Evolutionary conservation across 73 alveolate species (phyloP).

Genomic region (Paramecium sexaurelia): DNA sequence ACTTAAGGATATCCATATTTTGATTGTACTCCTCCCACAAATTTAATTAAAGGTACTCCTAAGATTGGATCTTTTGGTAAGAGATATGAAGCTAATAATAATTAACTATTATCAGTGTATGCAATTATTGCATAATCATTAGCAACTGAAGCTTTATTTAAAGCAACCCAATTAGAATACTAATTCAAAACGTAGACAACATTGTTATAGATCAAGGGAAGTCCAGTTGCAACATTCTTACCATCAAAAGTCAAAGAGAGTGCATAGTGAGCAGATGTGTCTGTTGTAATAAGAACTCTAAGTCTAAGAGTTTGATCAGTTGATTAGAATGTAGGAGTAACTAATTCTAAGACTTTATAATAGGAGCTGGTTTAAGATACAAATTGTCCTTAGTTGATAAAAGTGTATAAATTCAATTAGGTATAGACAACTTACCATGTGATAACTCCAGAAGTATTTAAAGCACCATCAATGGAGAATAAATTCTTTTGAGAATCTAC

Average conservation of each 20-base stretch:
- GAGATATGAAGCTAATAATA: not conserved
- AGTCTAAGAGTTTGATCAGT: not conserved
- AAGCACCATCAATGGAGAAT: not conserved
- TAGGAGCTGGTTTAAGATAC: not conserved
- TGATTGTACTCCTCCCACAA: not conserved
- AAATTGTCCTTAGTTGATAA: not conserved
- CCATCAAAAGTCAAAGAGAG: not conserved
- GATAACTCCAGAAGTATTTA: not conserved
- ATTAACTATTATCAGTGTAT: not conserved
- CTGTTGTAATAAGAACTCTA: not conserved
- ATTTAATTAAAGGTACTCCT: not conserved
- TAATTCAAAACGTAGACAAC: not conserved
- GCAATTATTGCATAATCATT: slow-evolving; percentile 38
- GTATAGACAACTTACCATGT: not conserved
- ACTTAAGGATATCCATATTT: slow-evolving; percentile 36
- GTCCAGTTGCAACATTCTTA: not conserved
- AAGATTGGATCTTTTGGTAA: not conserved
- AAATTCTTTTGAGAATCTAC: not conserved
- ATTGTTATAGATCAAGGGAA: not conserved
- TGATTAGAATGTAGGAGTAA: not conserved
- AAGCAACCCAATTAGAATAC: slow-evolving; percentile 5
- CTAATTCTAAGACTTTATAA: not conserved
- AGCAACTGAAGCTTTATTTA: not conserved
- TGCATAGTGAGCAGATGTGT: not conserved
- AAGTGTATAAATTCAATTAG: not conserved